Base-by-base conservation (phyloP, 345 rosid genomes). In the Rhodamnia rubescens region DNA sequence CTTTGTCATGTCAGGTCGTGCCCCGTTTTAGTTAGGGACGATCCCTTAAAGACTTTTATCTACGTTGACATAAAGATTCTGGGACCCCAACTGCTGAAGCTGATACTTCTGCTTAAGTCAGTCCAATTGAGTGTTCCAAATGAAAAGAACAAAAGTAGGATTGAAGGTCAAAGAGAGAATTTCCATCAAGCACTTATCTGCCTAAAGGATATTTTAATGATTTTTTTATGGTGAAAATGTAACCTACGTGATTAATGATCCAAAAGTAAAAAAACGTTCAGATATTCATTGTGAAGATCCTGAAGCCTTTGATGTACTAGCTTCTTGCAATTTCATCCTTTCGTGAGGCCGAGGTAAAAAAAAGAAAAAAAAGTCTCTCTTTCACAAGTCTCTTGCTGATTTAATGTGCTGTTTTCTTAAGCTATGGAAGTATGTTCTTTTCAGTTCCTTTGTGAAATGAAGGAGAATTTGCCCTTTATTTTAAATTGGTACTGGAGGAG, bases 281-380 rank as follows among this genome's bases (percentile, higher is more conserved):
- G 85, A 64, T 89, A 64, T 91, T 93, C 84, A 80, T 94, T 83
- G 85, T 80, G 89, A 92, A 90, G 90, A 21, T 90, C 84, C 83
- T 94, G 89, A 92, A 89, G 92, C 98, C 95, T 8, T 84, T 94
- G 83, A 74, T 91, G 74, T 85, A 81, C 3, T 92, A 94, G 85
- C 92, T 96, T 84, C 91, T 94, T 27, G 84, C 87, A 40, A 87
- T 86, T 84, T 90, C 94, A 81, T 84, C 81, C 87, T 87, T 89
- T 87, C 85, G 85, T 47, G 95, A 91, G 85, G 87, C 89, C 74
- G 98, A 94, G 96, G 98, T 96, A 88, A 88, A 53, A 53, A n/a
- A n/a, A n/a, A n/a, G n/a, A n/a, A n/a, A n/a, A n/a, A 5, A 64
- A 32, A 32, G 32, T 69, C 44, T 69, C 78, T 69, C 44, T 69